phyloP scores from a whole-genome alignment of 2,329 filamentous ascomycete species.

The Fusarium sp. region DNA sequence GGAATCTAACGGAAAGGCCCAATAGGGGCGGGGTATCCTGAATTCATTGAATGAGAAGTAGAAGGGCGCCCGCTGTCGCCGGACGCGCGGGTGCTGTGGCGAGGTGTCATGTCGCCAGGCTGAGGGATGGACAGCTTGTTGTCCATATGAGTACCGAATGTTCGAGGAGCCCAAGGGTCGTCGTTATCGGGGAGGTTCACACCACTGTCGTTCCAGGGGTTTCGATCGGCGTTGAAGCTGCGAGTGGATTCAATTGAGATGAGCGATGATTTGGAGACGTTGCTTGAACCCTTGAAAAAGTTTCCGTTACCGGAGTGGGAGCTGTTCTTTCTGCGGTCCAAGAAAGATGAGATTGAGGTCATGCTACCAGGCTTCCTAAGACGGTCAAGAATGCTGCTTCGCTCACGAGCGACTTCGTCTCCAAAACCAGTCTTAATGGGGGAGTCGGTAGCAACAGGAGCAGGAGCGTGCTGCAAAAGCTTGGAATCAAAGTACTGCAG shows the following conservation, averaged over 20 bases:
- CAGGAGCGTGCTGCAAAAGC: constrained; percentile 90
- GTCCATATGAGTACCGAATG: constrained; percentile 73
- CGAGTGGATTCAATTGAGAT: constrained; percentile 96
- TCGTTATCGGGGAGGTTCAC: constrained; percentile 95
- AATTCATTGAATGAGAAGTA: constrained; percentile 94
- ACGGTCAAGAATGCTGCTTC: constrained; percentile 87
- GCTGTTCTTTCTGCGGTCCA: constrained; percentile 94
- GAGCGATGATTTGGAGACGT: constrained; percentile 93
- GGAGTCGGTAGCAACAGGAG: constrained; percentile 83
- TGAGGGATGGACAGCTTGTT: constrained; percentile 73
- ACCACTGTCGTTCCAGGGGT: constrained; percentile 98
- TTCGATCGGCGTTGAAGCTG: constrained; percentile 89
- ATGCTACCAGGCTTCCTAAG: constrained; percentile 95
- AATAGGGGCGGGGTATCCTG: constrained; percentile 94
- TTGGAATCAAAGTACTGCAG: constrained; percentile 98
- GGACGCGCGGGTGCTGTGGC: constrained; percentile 84
- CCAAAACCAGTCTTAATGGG: constrained; percentile 87
- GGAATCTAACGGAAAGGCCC: constrained; percentile 87
- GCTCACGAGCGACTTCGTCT: constrained; percentile 82
- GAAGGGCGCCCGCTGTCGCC: constrained; percentile 92
- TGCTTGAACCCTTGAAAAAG: constrained; percentile 92
- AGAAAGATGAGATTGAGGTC: constrained; percentile 94
- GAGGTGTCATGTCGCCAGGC: constrained; percentile 84
- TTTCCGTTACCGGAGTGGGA: constrained; percentile 83
- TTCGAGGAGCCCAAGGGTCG: constrained; percentile 71